Evolutionary conservation across 2,329 filamentous ascomycete species (phyloP).

Genomic region (Colletotrichum spinosum): DNA sequence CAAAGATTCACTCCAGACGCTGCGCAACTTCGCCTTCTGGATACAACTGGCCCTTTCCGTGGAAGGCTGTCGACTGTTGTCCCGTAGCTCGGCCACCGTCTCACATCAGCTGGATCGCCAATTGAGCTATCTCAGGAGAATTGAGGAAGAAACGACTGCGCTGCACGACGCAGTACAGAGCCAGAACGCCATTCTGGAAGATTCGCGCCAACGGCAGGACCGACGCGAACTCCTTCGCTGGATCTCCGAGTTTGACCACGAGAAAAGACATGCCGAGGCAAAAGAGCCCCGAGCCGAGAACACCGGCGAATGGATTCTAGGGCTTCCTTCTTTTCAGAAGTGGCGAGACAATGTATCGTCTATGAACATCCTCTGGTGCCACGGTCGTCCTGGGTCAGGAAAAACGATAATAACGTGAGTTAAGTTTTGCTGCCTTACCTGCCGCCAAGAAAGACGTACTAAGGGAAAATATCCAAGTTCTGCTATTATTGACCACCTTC

Average conservation of each 20-base stretch:
- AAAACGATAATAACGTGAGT: slow-evolving; percentile 3
- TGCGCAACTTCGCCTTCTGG: background rate
- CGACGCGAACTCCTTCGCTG: background rate
- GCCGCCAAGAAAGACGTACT: background rate
- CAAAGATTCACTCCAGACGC: background rate
- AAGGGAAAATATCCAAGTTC: background rate
- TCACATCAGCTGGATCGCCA: background rate
- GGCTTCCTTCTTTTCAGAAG: background rate
- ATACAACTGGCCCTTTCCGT: background rate
- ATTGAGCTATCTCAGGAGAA: background rate
- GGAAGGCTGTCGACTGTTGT: background rate
- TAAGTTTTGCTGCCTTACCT: background rate
- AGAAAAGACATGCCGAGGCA: slow-evolving; percentile 1
- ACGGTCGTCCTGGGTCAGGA: background rate
- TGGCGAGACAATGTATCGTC: background rate
- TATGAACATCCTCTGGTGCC: background rate
- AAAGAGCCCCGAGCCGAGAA: background rate
- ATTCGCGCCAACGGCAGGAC: slow-evolving; percentile 56
- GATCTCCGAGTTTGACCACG: background rate
- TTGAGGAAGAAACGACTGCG: background rate
- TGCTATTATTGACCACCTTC: background rate
- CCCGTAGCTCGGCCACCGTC: background rate
- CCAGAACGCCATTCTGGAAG: background rate
- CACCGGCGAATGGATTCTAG: background rate
- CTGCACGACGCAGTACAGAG: background rate